Conservation (phyloP, 306 rosid species). For the Inga oerstediana region DNA sequence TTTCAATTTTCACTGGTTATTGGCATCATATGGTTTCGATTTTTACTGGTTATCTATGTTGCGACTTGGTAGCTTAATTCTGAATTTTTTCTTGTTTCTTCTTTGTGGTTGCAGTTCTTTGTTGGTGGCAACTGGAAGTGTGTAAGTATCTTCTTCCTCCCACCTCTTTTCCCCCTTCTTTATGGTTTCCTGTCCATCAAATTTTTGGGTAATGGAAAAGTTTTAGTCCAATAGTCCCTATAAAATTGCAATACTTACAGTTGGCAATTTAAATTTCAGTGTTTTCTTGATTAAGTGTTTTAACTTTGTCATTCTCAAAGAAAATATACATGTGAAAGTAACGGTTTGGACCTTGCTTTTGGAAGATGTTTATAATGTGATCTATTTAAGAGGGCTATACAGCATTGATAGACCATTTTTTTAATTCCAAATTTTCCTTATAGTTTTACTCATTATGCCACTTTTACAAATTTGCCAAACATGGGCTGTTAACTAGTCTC, state of each 20-base stretch:
- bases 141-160: conserved; percentile 56
- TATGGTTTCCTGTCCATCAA: not conserved
- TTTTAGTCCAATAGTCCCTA: not conserved
- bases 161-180: no score
- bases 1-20: no score
- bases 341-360: not conserved
- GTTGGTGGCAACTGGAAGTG: conserved; percentile 99
- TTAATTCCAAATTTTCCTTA: not conserved
- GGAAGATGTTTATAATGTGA: not conserved
- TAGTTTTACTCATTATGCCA: not conserved
- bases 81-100: conserved; percentile 18
- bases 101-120: conserved; percentile 71
- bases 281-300: not conserved
- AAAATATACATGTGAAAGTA: not conserved
- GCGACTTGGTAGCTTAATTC: conserved; percentile 15
- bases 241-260: conserved; percentile 11
- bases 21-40: not conserved
- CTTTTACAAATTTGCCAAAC: not conserved
- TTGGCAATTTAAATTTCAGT: conserved; percentile 9
- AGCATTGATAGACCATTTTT: not conserved
- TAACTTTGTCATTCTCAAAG: not conserved
- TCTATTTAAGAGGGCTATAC: not conserved
- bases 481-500: not conserved
- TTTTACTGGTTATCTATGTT: not conserved
- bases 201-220: not conserved